Evolutionary conservation across 495 filamentous ascomycete species (phyloP).

Genomic region (Neurospora sp.): DNA sequence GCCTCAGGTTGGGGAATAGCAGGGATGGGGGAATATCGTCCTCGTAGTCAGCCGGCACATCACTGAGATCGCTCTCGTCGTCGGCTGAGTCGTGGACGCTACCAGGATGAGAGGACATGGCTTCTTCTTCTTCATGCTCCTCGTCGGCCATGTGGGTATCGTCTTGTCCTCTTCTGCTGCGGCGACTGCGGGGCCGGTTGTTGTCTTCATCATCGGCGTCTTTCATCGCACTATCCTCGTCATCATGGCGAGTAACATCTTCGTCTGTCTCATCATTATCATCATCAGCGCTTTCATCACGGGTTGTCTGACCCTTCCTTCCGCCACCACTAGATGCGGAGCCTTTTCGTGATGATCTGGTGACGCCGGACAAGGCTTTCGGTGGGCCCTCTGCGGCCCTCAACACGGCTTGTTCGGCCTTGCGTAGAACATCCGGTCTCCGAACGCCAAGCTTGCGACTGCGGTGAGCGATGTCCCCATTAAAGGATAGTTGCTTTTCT

Average conservation of each 20-base stretch:
- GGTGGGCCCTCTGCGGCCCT: constrained; percentile 32
- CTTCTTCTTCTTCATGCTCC: constrained; percentile 24
- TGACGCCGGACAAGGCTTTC: constrained; percentile 16
- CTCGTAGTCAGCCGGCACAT: constrained; percentile 47
- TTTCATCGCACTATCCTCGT: constrained; percentile 25
- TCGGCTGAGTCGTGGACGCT: constrained; percentile 68
- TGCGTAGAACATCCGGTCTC: constrained; percentile 38
- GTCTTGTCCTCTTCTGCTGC: constrained; percentile 11
- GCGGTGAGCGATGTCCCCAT: constrained; percentile 25
- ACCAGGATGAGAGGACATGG: constrained; percentile 34
- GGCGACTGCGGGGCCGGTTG: neutral
- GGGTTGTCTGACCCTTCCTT: constrained; percentile 17
- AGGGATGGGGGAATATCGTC: constrained; percentile 33
- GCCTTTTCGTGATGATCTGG: constrained; percentile 19
- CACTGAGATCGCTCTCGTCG: constrained; percentile 73
- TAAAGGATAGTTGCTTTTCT: constrained; percentile 27
- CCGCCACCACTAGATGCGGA: constrained; percentile 28
- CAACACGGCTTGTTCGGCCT: constrained; percentile 38
- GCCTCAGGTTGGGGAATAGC: constrained; percentile 36
- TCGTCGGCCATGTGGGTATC: constrained; percentile 17
- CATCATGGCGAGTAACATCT: constrained; percentile 5
- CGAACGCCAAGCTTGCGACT: constrained; percentile 30
- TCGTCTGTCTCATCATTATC: constrained; percentile 12
- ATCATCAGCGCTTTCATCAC: constrained; percentile 17
- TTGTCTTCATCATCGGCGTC: constrained; percentile 20